These are phyloP conservation scores for Phytophthora pistaciae DNA, from an alignment of 352 stramenopile species.

Conservation along the genomic window DNA sequence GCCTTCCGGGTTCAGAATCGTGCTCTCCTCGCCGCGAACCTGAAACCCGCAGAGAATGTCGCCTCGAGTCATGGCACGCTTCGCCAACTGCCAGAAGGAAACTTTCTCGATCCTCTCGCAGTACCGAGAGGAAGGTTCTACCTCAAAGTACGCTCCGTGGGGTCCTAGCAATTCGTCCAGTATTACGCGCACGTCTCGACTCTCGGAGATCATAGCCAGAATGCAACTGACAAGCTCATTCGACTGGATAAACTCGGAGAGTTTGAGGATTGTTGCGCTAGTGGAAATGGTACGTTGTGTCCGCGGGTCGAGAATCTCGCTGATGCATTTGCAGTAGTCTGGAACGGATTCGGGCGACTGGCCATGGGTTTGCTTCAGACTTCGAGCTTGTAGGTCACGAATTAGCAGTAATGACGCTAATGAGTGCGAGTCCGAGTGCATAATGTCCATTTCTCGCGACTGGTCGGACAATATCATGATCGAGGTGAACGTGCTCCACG, in stretches of 20 bases:
- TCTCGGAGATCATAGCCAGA: conserved; percentile 90
- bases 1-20: conserved; percentile 76
- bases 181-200: conserved; percentile 82
- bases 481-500: conserved; percentile 77
- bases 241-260: conserved; percentile 91
- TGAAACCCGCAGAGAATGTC: conserved; percentile 89
- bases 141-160: conserved; percentile 77
- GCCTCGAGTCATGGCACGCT: conserved; percentile 55
- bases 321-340: conserved; percentile 79
- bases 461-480: conserved; percentile 88
- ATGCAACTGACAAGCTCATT: conserved; percentile 90
- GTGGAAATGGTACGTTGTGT: conserved; percentile 87
- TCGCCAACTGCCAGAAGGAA: conserved; percentile 86
- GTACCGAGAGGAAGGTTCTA: conserved; percentile 70
- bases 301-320: conserved; percentile 88
- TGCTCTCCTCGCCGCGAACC: conserved; percentile 50
- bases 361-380: not conserved
- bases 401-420: conserved; percentile 87
- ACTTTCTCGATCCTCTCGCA: conserved; percentile 58
- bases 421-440: conserved; percentile 90
- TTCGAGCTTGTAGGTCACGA: conserved; percentile 71
- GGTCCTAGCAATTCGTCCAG: conserved; percentile 81
- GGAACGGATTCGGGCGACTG: conserved; percentile 3
- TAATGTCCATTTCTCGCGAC: conserved; percentile 77
- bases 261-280: conserved; percentile 71